Conservation (phyloP, 108 stramenopile species). For the Nannochloropsis salina region DNA sequence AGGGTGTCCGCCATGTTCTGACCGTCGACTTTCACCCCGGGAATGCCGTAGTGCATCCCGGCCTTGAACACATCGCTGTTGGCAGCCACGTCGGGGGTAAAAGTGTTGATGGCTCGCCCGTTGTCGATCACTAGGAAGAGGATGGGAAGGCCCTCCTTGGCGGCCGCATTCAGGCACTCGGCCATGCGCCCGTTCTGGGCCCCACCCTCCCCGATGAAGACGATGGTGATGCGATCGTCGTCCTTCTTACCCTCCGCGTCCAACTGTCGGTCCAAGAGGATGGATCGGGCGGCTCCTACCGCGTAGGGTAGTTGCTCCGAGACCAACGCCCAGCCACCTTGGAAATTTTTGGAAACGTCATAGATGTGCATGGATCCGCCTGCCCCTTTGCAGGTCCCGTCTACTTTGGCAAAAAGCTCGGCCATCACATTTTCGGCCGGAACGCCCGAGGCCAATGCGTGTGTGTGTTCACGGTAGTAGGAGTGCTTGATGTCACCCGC, state of each 20-base stretch:
- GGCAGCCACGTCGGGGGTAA: constrained; percentile 86
- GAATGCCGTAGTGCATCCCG: constrained; percentile 93
- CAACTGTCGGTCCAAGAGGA: constrained; percentile 79
- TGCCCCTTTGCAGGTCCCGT: constrained; percentile 92
- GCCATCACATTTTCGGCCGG: constrained; percentile 72
- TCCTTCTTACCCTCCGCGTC: constrained; percentile 67
- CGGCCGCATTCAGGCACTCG: constrained; percentile 86
- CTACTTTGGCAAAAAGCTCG: constrained; percentile 93
- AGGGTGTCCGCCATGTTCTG: constrained; percentile 80
- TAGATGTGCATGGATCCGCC: constrained; percentile 99
- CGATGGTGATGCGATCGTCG: constrained; percentile 80
- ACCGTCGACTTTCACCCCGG: constrained; percentile 85
- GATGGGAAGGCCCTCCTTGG: constrained; percentile 91
- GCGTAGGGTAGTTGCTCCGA: constrained; percentile 94
- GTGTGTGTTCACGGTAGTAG: constrained; percentile 97
- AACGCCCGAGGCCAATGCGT: constrained; percentile 88
- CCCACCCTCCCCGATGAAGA: constrained; percentile 93
- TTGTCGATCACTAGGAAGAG: constrained; percentile 91
- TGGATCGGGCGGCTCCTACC: constrained; percentile 86
- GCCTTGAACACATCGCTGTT: constrained; percentile 81
- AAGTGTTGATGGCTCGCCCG: constrained; percentile 96
- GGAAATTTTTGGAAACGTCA: constrained; percentile 62
- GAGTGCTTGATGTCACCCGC: constrained; percentile 87
- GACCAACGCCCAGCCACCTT: constrained; percentile 96
- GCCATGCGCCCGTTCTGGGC: constrained; percentile 93